Percentiles rank a stretch among this genome's conserved stretches.
Conservation (phyloP, 371 early-diverging fungal species). For the Mucor lusitanicus region DNA sequence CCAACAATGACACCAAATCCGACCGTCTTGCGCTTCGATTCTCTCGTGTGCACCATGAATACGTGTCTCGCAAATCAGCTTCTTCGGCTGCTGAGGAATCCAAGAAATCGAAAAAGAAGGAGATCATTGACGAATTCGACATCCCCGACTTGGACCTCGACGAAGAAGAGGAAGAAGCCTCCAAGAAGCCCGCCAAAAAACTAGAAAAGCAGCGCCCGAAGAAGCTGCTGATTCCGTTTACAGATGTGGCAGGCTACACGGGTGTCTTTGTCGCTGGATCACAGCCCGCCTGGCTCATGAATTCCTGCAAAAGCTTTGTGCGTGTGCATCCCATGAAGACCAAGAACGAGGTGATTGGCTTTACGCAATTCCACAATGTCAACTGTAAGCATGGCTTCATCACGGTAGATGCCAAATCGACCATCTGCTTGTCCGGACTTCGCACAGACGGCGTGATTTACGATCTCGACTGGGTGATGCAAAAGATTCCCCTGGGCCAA, state of each 20-base stretch:
- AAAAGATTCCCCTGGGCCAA: slow-evolving; percentile 74
- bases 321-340: slow-evolving; percentile 82
- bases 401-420: slow-evolving; percentile 58
- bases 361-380: slow-evolving; percentile 84
- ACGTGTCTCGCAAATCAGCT: slow-evolving; percentile 60
- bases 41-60: slow-evolving; percentile 68
- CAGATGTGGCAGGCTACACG: slow-evolving; percentile 74
- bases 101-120: slow-evolving; percentile 22
- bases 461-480: slow-evolving; percentile 86
- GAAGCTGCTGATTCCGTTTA: slow-evolving; percentile 58
- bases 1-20: slow-evolving; percentile 10
- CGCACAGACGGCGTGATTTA: slow-evolving; percentile 72
- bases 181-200: slow-evolving; percentile 27
- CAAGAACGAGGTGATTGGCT: slow-evolving; percentile 67
- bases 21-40: slow-evolving; percentile 75
- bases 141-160: slow-evolving; percentile 22
- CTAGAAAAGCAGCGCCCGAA: slow-evolving; percentile 20
- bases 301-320: slow-evolving; percentile 63
- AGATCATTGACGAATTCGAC: slow-evolving; percentile 25
- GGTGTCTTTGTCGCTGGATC: slow-evolving; percentile 89
- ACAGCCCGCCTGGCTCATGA: slow-evolving; percentile 83
- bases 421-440: slow-evolving; percentile 71
- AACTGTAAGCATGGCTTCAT: slow-evolving; percentile 85
- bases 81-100: slow-evolving; percentile 1
- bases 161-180: slow-evolving; percentile 17